Conservation (phyloP, 495 filamentous ascomycete species). For the Hypomontagnella submonticulosa region DNA sequence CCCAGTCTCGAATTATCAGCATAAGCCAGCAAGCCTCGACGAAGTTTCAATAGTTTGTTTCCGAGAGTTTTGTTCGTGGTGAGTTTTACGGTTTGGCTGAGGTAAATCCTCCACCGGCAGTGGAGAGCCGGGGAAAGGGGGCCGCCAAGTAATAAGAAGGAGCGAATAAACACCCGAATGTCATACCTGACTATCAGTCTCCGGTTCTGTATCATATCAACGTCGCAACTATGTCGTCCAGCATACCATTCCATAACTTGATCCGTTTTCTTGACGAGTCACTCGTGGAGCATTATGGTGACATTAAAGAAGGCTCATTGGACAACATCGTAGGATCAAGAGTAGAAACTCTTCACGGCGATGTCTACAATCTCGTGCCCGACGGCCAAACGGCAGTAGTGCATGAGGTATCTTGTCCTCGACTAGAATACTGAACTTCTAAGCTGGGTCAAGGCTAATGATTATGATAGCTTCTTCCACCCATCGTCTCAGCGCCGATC, state of each 20-base stretch:
- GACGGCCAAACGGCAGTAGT: conserved; percentile 12
- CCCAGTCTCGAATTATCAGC: too few species aligned
- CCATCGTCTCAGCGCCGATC: conserved; percentile 8
- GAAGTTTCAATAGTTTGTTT: too few species aligned
- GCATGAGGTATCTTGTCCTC: conserved; percentile 3
- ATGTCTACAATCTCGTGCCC: not conserved
- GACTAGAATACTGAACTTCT: not conserved
- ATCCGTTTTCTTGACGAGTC: conserved; percentile 26
- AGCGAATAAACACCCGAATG: not conserved
- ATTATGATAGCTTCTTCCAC: conserved; percentile 3
- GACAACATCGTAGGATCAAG: conserved; percentile 11
- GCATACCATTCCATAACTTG: conserved; percentile 11
- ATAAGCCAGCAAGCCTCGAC: too few species aligned
- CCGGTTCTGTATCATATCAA: too few species aligned
- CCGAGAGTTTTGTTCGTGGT: too few species aligned
- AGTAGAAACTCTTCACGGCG: conserved; percentile 10
- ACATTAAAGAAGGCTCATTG: conserved; percentile 4
- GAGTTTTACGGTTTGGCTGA: too few species aligned
- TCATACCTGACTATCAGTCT: too few species aligned
- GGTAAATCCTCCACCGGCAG: conserved; percentile 4
- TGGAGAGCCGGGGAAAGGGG: conserved; percentile 4
- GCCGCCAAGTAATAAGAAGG: conserved; percentile 3
- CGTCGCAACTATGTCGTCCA: not conserved
- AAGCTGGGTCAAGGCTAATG: not conserved
- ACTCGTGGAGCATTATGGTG: conserved; percentile 19